Percentiles rank a stretch among this genome's conserved stretches.
phyloP scores from a whole-genome alignment of 2,329 filamentous ascomycete genomes.

The Zalaria obscura region DNA sequence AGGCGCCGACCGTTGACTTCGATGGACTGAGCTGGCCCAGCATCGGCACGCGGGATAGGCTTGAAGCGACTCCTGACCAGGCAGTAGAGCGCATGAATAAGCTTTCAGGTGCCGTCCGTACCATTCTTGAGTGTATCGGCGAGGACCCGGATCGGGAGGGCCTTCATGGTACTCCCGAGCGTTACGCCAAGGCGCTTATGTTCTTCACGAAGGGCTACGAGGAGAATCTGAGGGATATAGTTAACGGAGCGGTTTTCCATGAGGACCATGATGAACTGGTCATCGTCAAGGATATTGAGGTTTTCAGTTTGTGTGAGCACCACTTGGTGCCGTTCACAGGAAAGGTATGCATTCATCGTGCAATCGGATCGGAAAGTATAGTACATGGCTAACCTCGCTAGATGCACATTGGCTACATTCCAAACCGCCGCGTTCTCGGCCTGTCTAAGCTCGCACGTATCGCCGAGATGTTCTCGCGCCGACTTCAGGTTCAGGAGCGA shows the following conservation, averaged over 20 bases:
- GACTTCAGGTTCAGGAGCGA: slow-evolving; percentile 90
- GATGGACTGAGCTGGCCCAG: slow-evolving; percentile 43
- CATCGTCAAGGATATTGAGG: slow-evolving; percentile 93
- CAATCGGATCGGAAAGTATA: background rate
- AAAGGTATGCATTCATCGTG: slow-evolving; percentile 45
- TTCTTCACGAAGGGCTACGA: slow-evolving; percentile 96
- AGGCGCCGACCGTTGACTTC: slow-evolving; percentile 38
- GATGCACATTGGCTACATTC: slow-evolving; percentile 99
- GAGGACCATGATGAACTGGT: slow-evolving; percentile 96
- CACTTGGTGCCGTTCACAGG: slow-evolving; percentile 93
- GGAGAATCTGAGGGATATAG: slow-evolving; percentile 79
- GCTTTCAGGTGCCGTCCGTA: slow-evolving; percentile 47
- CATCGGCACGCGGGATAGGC: slow-evolving; percentile 47
- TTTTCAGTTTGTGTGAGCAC: slow-evolving; percentile 91
- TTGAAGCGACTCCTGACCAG: slow-evolving; percentile 44
- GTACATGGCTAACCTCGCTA: slow-evolving; percentile 19
- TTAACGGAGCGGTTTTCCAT: slow-evolving; percentile 89
- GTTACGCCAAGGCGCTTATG: slow-evolving; percentile 91
- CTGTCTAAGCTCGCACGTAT: slow-evolving; percentile 92
- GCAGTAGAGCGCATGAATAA: slow-evolving; percentile 43
- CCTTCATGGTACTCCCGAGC: slow-evolving; percentile 53
- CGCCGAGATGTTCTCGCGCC: slow-evolving; percentile 88
- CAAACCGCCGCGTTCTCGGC: slow-evolving; percentile 77
- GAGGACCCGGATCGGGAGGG: slow-evolving; percentile 53
- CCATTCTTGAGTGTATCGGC: slow-evolving; percentile 51